Evolutionary conservation across 1,284 basidiomycete species (phyloP).

Genomic region (Sanghuangporus sanghuang): DNA sequence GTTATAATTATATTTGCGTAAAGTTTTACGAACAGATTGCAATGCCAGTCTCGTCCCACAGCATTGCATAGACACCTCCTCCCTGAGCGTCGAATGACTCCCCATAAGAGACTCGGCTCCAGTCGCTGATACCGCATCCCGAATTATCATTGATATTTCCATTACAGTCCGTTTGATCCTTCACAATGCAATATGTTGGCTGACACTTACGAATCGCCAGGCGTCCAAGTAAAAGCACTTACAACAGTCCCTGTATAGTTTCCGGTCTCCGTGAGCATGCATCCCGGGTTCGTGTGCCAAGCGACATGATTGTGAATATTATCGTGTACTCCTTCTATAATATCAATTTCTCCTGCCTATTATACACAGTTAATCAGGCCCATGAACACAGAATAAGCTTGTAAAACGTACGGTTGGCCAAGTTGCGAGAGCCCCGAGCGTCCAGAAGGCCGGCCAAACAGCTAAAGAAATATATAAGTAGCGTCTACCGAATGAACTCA

Average conservation of each 20-base stretch:
- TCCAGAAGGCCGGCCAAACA: constrained; percentile 67
- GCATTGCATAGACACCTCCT: constrained; percentile 76
- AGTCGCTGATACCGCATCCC: constrained; percentile 69
- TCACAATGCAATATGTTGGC: constrained; percentile 14
- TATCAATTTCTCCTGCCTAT: constrained; percentile 74
- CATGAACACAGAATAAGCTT: not conserved
- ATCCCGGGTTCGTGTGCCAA: constrained; percentile 42
- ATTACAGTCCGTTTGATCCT: constrained; percentile 50
- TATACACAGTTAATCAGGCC: not conserved
- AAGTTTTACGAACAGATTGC: constrained; percentile 51
- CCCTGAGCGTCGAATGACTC: constrained; percentile 63
- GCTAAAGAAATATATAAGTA: constrained; percentile 29
- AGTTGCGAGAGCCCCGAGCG: constrained; percentile 42
- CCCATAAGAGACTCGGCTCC: constrained; percentile 68
- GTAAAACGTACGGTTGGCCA: constrained; percentile 46
- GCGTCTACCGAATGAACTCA: not conserved
- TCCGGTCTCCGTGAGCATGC: constrained; percentile 31
- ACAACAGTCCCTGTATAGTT: constrained; percentile 55
- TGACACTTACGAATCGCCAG: not conserved
- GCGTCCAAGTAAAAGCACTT: constrained; percentile 31
- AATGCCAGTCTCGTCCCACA: constrained; percentile 71
- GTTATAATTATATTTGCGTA: not conserved
- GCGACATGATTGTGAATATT: constrained; percentile 74
- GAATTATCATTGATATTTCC: constrained; percentile 46
- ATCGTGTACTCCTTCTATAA: constrained; percentile 74